A percentile compares a stretch with the other conserved stretches of the same genome.
Evolutionary conservation across 2,329 filamentous ascomycete species (phyloP).

Genomic region (Cylindrodendrum hubeiense): DNA sequence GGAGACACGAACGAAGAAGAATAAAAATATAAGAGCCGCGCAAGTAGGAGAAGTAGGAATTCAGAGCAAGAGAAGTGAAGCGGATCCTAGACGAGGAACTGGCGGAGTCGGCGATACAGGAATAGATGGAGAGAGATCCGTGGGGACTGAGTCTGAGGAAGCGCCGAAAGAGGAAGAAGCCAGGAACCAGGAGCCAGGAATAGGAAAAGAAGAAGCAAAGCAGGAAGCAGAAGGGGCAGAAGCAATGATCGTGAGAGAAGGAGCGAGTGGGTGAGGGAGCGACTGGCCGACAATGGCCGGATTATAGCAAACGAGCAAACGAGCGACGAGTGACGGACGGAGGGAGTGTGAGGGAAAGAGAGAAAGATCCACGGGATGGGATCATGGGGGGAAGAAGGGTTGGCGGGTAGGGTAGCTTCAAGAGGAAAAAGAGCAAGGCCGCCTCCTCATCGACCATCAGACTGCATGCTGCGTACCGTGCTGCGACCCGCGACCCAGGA

Average conservation of each 20-base stretch:
- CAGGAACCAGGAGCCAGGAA: neutral
- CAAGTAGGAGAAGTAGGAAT: neutral
- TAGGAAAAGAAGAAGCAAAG: constrained; percentile 21
- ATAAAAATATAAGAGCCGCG: constrained; percentile 6
- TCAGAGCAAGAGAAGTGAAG: constrained; percentile 3
- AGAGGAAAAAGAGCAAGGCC: constrained; percentile 39
- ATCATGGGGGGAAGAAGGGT: constrained; percentile 37
- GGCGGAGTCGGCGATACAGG: neutral
- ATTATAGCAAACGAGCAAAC: constrained; percentile 44
- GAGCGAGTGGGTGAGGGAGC: constrained; percentile 40
- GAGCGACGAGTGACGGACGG: constrained; percentile 34
- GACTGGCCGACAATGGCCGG: constrained; percentile 43
- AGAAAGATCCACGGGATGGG: constrained; percentile 37
- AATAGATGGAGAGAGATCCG: constrained; percentile 20
- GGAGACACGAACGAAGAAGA: constrained; percentile 1
- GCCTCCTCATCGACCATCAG: constrained; percentile 28
- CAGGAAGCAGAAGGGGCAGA: constrained; percentile 6
- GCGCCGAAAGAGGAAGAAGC: constrained; percentile 30
- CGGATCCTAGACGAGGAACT: neutral
- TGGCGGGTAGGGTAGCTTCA: constrained; percentile 39
- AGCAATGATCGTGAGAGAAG: constrained; percentile 38
- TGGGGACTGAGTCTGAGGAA: constrained; percentile 26
- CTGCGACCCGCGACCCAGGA: constrained; percentile 9
- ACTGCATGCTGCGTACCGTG: constrained; percentile 11
- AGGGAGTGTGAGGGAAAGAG: constrained; percentile 30